Percentiles rank a stretch among this genome's conserved stretches.
Conservation (phyloP, 2,329 filamentous ascomycete genomes). For the Exophiala sideris region DNA sequence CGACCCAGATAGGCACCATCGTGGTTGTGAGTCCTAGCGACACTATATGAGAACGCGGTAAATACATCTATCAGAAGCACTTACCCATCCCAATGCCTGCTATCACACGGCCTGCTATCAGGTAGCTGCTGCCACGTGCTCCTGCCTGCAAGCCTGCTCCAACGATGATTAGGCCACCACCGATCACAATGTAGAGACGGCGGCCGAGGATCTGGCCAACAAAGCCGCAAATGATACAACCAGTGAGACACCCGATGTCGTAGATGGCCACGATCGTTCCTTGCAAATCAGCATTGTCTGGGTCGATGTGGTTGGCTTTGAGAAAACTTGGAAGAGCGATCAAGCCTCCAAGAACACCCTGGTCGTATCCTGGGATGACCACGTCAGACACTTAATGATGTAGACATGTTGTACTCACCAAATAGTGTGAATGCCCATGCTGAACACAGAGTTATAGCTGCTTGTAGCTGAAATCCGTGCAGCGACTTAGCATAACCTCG, state of each 20-base stretch:
- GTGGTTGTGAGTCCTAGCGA: background rate
- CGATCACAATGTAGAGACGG: conserved; percentile 53
- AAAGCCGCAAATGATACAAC: conserved; percentile 37
- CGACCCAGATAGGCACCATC: conserved; percentile 20
- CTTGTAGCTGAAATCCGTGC: conserved; percentile 17
- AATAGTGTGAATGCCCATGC: conserved; percentile 23
- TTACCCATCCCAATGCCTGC: conserved; percentile 19
- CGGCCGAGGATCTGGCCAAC: conserved; percentile 38
- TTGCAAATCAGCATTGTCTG: conserved; percentile 44
- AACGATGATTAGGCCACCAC: conserved; percentile 51
- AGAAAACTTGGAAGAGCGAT: conserved; percentile 51
- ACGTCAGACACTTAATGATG: background rate
- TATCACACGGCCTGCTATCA: conserved; percentile 26
- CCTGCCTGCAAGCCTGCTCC: conserved; percentile 39
- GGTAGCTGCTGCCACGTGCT: conserved; percentile 17
- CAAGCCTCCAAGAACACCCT: conserved; percentile 42
- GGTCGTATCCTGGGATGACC: conserved; percentile 16
- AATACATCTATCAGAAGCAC: background rate
- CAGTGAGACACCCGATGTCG: conserved; percentile 42
- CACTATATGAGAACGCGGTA: background rate
- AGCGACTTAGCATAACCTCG: conserved; percentile 16
- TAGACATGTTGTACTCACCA: background rate
- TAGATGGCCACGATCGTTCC: conserved; percentile 50
- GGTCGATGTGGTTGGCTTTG: conserved; percentile 12
- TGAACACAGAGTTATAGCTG: conserved; percentile 17